A percentile compares a stretch with the other conserved stretches of the same genome.
phyloP scores from a whole-genome alignment of 1,284 basidiomycete genomes.

The Acaromyces ingoldii region DNA sequence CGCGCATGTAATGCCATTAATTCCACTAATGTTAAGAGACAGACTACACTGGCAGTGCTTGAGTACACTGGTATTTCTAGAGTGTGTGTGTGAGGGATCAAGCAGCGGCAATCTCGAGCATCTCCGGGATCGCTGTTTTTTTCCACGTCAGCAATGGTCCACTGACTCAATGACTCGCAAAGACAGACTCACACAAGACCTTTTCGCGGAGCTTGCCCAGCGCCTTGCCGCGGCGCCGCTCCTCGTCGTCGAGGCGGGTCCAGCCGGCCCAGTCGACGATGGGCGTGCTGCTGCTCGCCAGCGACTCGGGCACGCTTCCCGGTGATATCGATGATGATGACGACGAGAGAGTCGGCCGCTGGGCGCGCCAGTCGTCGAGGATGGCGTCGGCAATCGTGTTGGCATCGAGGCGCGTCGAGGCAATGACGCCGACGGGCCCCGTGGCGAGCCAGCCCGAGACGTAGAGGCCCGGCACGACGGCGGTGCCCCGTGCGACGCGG shows the following conservation, averaged over 20 bases:
- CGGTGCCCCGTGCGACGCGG: slow-evolving; percentile 12
- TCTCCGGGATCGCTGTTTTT: slow-evolving; percentile 17
- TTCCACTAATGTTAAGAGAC: background rate
- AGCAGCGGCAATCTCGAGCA: slow-evolving; percentile 20
- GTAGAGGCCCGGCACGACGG: slow-evolving; percentile 64
- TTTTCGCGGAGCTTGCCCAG: slow-evolving; percentile 72
- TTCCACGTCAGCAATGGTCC: background rate
- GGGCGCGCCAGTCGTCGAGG: slow-evolving; percentile 56
- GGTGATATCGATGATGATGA: too few relatives aligned
- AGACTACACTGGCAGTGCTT: too few relatives aligned
- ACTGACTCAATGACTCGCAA: background rate
- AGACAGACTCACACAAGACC: slow-evolving; percentile 52
- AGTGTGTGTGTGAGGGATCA: background rate
- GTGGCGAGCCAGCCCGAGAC: slow-evolving; percentile 89
- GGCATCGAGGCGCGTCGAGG: slow-evolving; percentile 88
- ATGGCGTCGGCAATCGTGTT: slow-evolving; percentile 72
- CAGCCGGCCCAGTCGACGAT: slow-evolving; percentile 66
- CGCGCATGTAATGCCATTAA: too few relatives aligned
- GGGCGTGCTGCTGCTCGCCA: slow-evolving; percentile 6
- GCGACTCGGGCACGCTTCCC: background rate
- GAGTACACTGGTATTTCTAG: background rate
- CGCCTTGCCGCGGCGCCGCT: slow-evolving; percentile 60
- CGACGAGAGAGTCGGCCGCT: background rate
- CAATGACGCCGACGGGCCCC: slow-evolving; percentile 87
- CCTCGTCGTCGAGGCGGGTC: slow-evolving; percentile 65